phyloP scores from a whole-genome alignment of 176 grass and related monocot genomes.

The Saccharum officinarum region DNA sequence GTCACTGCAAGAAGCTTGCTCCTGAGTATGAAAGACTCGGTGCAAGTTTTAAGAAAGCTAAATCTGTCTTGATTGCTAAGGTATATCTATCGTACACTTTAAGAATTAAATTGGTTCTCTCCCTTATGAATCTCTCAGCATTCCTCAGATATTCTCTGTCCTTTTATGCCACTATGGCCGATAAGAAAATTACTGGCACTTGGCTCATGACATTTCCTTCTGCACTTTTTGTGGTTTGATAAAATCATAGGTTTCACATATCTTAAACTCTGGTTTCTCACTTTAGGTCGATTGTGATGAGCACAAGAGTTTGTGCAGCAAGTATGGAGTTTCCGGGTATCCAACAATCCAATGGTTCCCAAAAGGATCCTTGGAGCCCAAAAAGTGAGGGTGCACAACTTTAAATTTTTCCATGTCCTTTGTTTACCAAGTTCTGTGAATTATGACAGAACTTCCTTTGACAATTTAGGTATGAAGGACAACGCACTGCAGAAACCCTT shows the following conservation, averaged over 20 bases:
- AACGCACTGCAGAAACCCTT: constrained; percentile 73
- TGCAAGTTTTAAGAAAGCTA: constrained; percentile 86
- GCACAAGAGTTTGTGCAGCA: constrained; percentile 94
- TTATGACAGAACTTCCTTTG: neutral
- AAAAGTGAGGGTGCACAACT: constrained; percentile 63
- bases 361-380: constrained; percentile 92
- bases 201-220: constrained; percentile 2
- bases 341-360: constrained; percentile 98
- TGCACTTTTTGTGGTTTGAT: neutral
- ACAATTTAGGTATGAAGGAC: constrained; percentile 72
- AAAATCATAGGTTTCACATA: neutral
- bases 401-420: neutral
- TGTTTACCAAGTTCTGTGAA: neutral
- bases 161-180: neutral
- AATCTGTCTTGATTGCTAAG: constrained; percentile 83
- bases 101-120: neutral
- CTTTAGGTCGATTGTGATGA: constrained; percentile 80
- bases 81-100: neutral
- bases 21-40: constrained; percentile 91
- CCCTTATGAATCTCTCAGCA: neutral
- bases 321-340: constrained; percentile 95
- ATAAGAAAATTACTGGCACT: constrained; percentile 4
- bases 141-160: neutral
- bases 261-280: neutral
- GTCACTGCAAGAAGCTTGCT: constrained; percentile 94